These are phyloP conservation scores for Xylariaceae sp. DNA, from an alignment of 2,329 filamentous ascomycete genomes.

Conservation along the genomic window DNA sequence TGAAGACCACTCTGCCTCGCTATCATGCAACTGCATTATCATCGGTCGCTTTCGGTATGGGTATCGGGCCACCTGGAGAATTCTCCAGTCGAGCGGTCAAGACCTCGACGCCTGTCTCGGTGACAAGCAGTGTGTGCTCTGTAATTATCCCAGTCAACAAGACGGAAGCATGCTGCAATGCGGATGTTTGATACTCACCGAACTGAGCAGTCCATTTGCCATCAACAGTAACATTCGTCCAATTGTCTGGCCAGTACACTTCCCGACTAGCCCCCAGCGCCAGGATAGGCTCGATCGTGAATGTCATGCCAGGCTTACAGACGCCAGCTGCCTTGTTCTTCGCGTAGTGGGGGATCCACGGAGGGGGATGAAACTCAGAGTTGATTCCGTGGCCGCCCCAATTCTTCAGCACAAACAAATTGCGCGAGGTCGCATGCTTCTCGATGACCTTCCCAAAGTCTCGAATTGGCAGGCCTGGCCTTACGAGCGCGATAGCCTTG, in stretches of 20 bases:
- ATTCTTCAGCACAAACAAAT: constrained; percentile 87
- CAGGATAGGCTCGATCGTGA: constrained; percentile 99
- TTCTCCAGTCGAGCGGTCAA: constrained; percentile 68
- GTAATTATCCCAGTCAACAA: constrained; percentile 2
- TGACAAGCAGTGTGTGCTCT: constrained; percentile 83
- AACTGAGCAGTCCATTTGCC: constrained; percentile 91
- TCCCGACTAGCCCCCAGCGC: constrained; percentile 85
- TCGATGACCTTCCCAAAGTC: constrained; percentile 95
- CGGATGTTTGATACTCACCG: constrained; percentile 47
- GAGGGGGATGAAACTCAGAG: constrained; percentile 85
- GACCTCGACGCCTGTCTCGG: constrained; percentile 78
- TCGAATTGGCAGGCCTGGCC: constrained; percentile 86
- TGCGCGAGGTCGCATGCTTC: constrained; percentile 78
- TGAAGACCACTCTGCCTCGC: too few species aligned
- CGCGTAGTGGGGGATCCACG: constrained; percentile 93
- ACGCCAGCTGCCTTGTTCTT: constrained; percentile 97
- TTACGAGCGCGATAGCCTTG: constrained; percentile 82
- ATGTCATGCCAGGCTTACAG: constrained; percentile 95
- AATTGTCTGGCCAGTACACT: constrained; percentile 96
- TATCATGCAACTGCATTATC: too few species aligned
- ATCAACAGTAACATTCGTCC: constrained; percentile 92
- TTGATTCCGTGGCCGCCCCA: constrained; percentile 98
- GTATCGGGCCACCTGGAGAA: constrained; percentile 73
- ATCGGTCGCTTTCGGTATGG: constrained; percentile 40
- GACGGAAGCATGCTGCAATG: not conserved